phyloP scores from a whole-genome alignment of 2,329 filamentous ascomycete species.

The Rutstroemia sp. region DNA sequence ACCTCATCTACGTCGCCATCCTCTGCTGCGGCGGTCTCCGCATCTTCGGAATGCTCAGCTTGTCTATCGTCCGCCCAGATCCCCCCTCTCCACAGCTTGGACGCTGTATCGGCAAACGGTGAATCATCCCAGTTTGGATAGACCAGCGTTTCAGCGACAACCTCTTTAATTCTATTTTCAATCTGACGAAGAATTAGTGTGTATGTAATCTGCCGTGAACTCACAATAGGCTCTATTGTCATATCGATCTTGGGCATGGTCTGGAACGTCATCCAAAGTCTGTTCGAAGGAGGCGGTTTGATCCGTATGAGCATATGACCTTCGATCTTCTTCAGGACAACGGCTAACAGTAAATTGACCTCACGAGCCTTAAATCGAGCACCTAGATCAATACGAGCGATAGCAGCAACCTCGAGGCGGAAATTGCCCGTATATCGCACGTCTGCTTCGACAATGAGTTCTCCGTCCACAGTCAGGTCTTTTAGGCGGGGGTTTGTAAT shows the following conservation, averaged over 20 bases:
- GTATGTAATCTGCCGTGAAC: conserved; percentile 91
- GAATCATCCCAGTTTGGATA: conserved; percentile 94
- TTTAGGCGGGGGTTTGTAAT: conserved; percentile 83
- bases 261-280: conserved; percentile 93
- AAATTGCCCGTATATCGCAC: conserved; percentile 86
- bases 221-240: conserved; percentile 92
- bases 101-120: conserved; percentile 77
- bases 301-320: conserved; percentile 80
- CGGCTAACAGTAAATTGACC: conserved; percentile 81
- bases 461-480: conserved; percentile 86
- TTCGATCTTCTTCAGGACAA: conserved; percentile 75
- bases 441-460: conserved; percentile 80
- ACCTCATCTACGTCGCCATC: conserved; percentile 40
- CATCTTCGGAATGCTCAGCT: conserved; percentile 33
- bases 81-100: conserved; percentile 75
- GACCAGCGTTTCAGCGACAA: conserved; percentile 86
- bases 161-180: conserved; percentile 89
- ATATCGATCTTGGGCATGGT: conserved; percentile 91
- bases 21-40: conserved; percentile 35
- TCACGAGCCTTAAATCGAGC: conserved; percentile 82
- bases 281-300: conserved; percentile 92
- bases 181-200: conserved; percentile 87
- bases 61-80: conserved; percentile 60
- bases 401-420: conserved; percentile 83
- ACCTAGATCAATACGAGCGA: conserved; percentile 84